Conservation (phyloP, 768 basidiomycete species). For the Trametes cubensis region DNA sequence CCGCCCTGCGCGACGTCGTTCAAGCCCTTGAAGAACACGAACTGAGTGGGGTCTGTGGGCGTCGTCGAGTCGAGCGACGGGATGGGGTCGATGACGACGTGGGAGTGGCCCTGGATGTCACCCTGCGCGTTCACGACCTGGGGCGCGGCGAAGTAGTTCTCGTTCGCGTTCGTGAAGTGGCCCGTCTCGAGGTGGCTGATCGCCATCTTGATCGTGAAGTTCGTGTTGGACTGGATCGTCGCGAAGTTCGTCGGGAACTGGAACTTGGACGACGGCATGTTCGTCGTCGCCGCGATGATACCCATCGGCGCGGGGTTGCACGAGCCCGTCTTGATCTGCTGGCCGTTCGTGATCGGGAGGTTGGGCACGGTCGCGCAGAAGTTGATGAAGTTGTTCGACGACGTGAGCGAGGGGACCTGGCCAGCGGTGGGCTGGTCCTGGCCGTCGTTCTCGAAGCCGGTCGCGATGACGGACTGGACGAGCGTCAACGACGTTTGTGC, state of each 20-base stretch:
- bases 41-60: conserved; percentile 51
- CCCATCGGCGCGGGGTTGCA: conserved; percentile 71
- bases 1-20: conserved; percentile 49
- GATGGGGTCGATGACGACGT: conserved; percentile 56
- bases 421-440: conserved; percentile 43
- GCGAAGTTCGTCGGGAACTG: conserved; percentile 49
- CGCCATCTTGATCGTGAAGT: conserved; percentile 58
- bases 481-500: conserved; percentile 36
- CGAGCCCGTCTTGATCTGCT: conserved; percentile 46
- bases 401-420: conserved; percentile 55
- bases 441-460: conserved; percentile 51
- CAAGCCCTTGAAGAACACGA: conserved; percentile 69
- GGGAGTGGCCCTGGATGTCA: conserved; percentile 55
- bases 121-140: conserved; percentile 49
- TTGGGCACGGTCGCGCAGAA: conserved; percentile 43
- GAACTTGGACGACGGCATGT: conserved; percentile 63
- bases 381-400: conserved; percentile 71
- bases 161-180: conserved; percentile 57
- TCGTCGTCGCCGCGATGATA: conserved; percentile 50
- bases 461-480: conserved; percentile 48
- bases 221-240: conserved; percentile 47
- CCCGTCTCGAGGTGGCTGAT: conserved; percentile 54
- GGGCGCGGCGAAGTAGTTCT: conserved; percentile 60
- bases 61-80: conserved; percentile 44
- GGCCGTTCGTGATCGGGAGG: conserved; percentile 50